These are phyloP conservation scores for Yarrowia divulgata DNA, from an alignment of 805 yeast genomes.

Conservation along the genomic window DNA sequence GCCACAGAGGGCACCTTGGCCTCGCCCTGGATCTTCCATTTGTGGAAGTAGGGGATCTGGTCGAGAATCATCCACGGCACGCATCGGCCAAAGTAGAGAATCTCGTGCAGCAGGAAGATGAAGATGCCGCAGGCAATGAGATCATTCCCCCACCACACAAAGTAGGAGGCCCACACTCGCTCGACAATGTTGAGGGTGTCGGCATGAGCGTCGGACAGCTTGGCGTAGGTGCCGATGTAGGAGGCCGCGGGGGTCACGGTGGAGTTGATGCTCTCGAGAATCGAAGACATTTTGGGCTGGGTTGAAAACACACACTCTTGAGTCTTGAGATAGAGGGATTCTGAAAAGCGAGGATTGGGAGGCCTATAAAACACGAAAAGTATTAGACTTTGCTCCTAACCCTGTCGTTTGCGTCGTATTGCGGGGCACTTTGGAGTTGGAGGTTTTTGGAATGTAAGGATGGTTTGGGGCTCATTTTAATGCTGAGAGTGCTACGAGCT, in stretches of 20 bases:
- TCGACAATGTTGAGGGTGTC: conserved; percentile 55
- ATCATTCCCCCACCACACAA: conserved; percentile 84
- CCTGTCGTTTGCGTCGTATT: conserved; percentile 34
- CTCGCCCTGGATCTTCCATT: conserved; percentile 83
- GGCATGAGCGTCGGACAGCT: conserved; percentile 27
- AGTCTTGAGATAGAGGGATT: not conserved
- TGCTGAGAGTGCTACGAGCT: not conserved
- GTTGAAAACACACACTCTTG: not conserved
- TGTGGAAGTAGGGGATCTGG: conserved; percentile 80
- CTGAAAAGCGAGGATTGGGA: not conserved
- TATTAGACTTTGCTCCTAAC: conserved; percentile 18
- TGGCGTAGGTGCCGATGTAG: conserved; percentile 29
- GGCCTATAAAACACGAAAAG: conserved; percentile 17
- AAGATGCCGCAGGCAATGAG: conserved; percentile 89
- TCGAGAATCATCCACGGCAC: conserved; percentile 93
- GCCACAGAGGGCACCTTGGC: conserved; percentile 76
- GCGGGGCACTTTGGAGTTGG: not conserved
- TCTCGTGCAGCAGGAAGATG: conserved; percentile 82
- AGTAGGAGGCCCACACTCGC: conserved; percentile 87
- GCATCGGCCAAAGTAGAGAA: conserved; percentile 89
- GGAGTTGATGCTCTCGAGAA: conserved; percentile 35
- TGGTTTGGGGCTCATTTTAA: no score
- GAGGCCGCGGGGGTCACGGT: conserved; percentile 37
- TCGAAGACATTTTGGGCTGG: conserved; percentile 12
- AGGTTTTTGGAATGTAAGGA: no score